These are phyloP conservation scores for Epichloe coenophiala DNA, from an alignment of 2,329 filamentous ascomycete species.

Conservation along the genomic window DNA sequence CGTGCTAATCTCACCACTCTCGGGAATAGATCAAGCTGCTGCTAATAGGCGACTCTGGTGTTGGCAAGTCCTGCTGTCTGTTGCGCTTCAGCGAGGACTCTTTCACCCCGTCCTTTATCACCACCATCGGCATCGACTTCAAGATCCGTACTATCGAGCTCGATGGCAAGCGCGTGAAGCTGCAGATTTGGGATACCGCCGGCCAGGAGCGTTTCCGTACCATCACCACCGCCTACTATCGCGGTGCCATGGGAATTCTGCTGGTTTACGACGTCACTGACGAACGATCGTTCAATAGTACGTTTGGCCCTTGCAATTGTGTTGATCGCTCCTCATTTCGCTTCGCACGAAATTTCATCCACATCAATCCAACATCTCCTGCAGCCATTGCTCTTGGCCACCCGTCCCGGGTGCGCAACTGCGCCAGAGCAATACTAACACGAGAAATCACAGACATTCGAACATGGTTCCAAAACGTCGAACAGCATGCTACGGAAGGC, in stretches of 20 bases:
- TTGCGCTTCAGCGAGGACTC: conserved; percentile 95
- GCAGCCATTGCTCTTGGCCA: not conserved
- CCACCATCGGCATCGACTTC: conserved; percentile 98
- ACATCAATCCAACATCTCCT: not conserved
- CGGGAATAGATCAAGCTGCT: conserved; percentile 78
- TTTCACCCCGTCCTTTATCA: conserved; percentile 96
- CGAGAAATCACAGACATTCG: conserved; percentile 65
- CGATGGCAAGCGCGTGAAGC: conserved; percentile 95
- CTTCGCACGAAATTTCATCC: not conserved
- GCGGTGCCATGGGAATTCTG: conserved; percentile 95
- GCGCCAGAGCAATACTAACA: not conserved
- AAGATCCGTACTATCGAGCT: conserved; percentile 99
- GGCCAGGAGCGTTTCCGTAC: conserved; percentile 97
- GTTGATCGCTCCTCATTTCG: not conserved
- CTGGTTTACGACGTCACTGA: conserved; percentile 98
- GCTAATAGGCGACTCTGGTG: conserved; percentile 90
- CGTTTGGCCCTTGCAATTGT: conserved; percentile 16
- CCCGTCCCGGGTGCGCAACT: no score
- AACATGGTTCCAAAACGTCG: conserved; percentile 98
- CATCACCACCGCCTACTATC: conserved; percentile 97
- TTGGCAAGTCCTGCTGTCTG: conserved; percentile 94
- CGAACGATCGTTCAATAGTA: conserved; percentile 90
- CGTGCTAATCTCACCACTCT: conserved; percentile 5
- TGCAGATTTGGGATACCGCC: conserved; percentile 99
- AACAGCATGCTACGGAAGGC: conserved; percentile 94